These are phyloP conservation scores for Pseudohalonectria lignicola DNA, from an alignment of 2,329 filamentous ascomycete genomes.

Conservation along the genomic window DNA sequence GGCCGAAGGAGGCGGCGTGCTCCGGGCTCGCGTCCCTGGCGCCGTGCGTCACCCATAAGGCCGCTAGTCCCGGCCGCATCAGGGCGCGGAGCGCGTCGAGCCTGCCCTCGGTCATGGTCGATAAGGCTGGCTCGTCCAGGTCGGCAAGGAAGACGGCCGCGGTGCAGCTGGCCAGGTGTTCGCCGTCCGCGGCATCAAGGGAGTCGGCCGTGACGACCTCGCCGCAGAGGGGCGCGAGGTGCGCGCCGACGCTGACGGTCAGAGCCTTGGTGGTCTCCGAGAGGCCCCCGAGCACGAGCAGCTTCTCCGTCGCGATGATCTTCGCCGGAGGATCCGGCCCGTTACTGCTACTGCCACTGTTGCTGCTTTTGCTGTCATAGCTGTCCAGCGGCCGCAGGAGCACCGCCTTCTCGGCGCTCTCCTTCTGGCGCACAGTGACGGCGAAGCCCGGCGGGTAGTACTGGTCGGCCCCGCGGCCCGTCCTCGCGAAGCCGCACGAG, in stretches of 20 bases:
- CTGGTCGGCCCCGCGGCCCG: slow-evolving; percentile 19
- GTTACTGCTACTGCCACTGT: not conserved
- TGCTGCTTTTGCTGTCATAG: not conserved
- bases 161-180: slow-evolving; percentile 13
- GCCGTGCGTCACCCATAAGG: slow-evolving; percentile 19
- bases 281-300: slow-evolving; percentile 19
- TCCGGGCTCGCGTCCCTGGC: slow-evolving; percentile 12
- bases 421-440: slow-evolving; percentile 25
- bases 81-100: slow-evolving; percentile 16
- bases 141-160: slow-evolving; percentile 23
- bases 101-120: slow-evolving; percentile 18
- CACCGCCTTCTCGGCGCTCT: slow-evolving; percentile 11
- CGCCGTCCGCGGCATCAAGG: slow-evolving; percentile 15
- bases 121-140: slow-evolving; percentile 21
- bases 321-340: too few species aligned
- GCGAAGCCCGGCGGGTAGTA: slow-evolving; percentile 19
- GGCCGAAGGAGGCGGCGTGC: slow-evolving; percentile 19
- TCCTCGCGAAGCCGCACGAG: slow-evolving; percentile 19
- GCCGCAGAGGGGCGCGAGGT: slow-evolving; percentile 11
- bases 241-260: slow-evolving; percentile 7
- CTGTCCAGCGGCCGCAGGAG: slow-evolving; percentile 8
- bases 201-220: slow-evolving; percentile 8
- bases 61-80: slow-evolving; percentile 14
- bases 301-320: slow-evolving; percentile 11
- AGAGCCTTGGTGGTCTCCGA: slow-evolving; percentile 8